Base-by-base conservation (phyloP, 352 stramenopile species). In the Globisporangium iwayamae region DNA sequence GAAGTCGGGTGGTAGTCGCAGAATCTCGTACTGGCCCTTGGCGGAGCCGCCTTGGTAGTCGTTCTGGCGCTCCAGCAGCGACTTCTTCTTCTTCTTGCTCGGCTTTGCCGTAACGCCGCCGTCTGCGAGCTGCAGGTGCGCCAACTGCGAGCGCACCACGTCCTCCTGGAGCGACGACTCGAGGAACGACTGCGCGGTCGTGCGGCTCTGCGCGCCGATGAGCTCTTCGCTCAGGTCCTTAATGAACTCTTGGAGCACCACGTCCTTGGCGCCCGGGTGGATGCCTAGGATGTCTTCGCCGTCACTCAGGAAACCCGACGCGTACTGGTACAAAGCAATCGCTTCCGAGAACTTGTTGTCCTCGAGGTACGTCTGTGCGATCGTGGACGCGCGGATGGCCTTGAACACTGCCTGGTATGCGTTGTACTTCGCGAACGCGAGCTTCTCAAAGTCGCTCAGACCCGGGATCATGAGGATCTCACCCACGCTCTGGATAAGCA, bases 401-500 rank as follows among this genome's bases (percentile, higher is more conserved):
- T 82, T 79, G 67, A 94, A 90, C 16, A 91, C 61, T 0, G 78
- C 73, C 55, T 88, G 73, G 63, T 93, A 90, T n/a, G 82, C 77
- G 25, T 69, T 85, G 75, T 89, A 93, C 61, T 86, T 81, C 9
- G 81, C 75, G 1, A 67, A 67, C 30, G 75, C 61, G 56, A 82
- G 73, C 59, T 75, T 65, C 48, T 91, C 81, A 41, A 76, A 75
- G 43, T 90, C 81, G 34, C 39, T 59, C 30, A 92, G 69, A 8
- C 73, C 76, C 30, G 83, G 83, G 38, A 94, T 85, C 55, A 70
- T 74, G 34, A 90, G 46, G 59, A 94, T 94, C 56, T 93, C 83
- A n/a, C 74, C 75, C 18, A 93, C 79, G 63, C 74, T 89, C 72
- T 92, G 85, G 48, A 94, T 75, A 1, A 94, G 65, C 85, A 93